Evolutionary conservation across 2,329 filamentous ascomycete species (phyloP), one percentile per base, ranked within the genome.

Genomic region (Pseudonectria buxi): DNA sequence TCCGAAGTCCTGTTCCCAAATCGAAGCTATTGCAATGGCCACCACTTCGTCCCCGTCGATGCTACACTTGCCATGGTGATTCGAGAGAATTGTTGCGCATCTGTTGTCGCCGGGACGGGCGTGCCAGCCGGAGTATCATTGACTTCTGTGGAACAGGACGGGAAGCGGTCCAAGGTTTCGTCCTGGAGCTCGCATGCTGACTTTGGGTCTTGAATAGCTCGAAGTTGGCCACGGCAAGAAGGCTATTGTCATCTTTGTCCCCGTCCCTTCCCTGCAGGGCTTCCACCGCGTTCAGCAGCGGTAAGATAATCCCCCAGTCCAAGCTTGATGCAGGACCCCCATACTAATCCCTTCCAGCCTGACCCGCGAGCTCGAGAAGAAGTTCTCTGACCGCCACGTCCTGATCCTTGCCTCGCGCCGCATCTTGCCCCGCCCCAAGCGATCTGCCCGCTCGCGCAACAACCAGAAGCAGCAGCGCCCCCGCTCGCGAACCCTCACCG

Each of bases 161-260:
- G 78, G 78, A 79, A 81, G 78, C 78, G 78, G 78, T 81, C 78
- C 78, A 81, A 72, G 74, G 73, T 71, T 69, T 68, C 63, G 62
- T 76, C 75, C 74, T 79, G 78, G 78, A 82, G 78, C 74, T 82
- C 78, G 78, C 78, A 79, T 78, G 78, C 78, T 82, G 77, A 82
- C 74, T 81, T 74, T 71, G 54, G 68, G 70, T 79, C 74, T 76
- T 48, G 51, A 67, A 62, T 74, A 98, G 92, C 92, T 98, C 79
- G 92, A 98, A 80, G 90, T 96, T 76, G 92, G 92, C 78, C 89
- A 96, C 79, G 92, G 92, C 83, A 95, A 95, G 83, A 98, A 96
- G 85, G 92, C 92, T 67, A 92, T 98, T 78, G 90, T 95, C 80
- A 94, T 98, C 86, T 98, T 98, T 86, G 92, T 98, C 80, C 92